A percentile compares a stretch with the other conserved stretches of the same genome.
phyloP scores from a whole-genome alignment of 345 rosid species.

The Populus alba region DNA sequence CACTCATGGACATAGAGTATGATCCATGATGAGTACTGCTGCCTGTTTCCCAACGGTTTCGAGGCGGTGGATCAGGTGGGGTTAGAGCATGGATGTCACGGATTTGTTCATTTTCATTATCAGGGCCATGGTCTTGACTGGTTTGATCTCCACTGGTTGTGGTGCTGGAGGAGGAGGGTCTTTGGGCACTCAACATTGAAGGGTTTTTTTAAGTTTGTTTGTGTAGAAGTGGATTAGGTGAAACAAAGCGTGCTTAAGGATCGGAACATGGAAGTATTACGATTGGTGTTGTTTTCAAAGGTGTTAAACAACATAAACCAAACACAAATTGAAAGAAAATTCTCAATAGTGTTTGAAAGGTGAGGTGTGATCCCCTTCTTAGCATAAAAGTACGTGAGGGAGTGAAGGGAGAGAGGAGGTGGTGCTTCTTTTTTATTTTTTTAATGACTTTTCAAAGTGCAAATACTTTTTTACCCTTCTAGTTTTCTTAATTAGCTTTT shows the following conservation, averaged over 20 bases:
- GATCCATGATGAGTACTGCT: constrained; percentile 37
- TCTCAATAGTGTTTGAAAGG: background rate
- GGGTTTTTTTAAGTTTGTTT: background rate
- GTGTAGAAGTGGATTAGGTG: background rate
- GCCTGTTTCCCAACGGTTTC: constrained; percentile 49
- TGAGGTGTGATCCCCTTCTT: background rate
- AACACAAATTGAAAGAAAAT: background rate
- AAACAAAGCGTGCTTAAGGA: background rate
- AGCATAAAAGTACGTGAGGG: background rate
- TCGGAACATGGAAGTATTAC: background rate
- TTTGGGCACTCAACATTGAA: constrained; percentile 27
- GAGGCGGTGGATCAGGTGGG: constrained; percentile 49
- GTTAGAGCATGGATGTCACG: constrained; percentile 84
- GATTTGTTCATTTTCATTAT: constrained; percentile 31
- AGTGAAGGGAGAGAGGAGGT: background rate
- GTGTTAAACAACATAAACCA: background rate
- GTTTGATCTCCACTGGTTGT: constrained; percentile 22
- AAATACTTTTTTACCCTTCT: background rate
- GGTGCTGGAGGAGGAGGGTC: constrained; percentile 16
- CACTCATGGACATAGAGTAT: constrained; percentile 38
- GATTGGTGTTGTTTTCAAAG: background rate
- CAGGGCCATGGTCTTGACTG: constrained; percentile 3
- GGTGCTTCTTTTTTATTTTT: background rate
- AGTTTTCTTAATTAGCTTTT: background rate
- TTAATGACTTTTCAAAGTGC: background rate